Evolutionary conservation across 345 rosid genomes (phyloP).

Genomic region (Anastatica hierochuntica): DNA sequence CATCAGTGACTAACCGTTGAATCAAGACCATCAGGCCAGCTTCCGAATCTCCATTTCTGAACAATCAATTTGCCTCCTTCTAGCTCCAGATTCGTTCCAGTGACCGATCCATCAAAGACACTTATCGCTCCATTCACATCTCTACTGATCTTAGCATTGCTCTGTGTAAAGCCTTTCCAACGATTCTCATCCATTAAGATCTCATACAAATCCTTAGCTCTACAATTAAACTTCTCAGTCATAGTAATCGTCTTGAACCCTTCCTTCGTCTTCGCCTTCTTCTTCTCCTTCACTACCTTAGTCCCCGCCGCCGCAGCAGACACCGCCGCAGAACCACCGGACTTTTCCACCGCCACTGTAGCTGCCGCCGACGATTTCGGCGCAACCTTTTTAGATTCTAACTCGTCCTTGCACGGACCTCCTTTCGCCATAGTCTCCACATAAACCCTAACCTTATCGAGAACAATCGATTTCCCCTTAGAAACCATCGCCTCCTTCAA

Average conservation of each 20-base stretch:
- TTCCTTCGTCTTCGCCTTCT: slow-evolving; percentile 33
- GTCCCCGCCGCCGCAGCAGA: slow-evolving; percentile 8
- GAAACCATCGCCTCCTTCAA: slow-evolving; percentile 75
- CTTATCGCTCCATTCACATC: slow-evolving; percentile 78
- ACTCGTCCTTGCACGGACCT: slow-evolving; percentile 78
- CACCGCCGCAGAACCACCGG: slow-evolving; percentile 4
- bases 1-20: slow-evolving; percentile 62
- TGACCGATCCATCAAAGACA: slow-evolving; percentile 88
- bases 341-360: slow-evolving; percentile 21
- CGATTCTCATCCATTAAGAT: slow-evolving; percentile 95
- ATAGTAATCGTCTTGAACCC: slow-evolving; percentile 63
- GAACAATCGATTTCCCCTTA: slow-evolving; percentile 63
- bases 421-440: slow-evolving; percentile 77
- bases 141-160: slow-evolving; percentile 76
- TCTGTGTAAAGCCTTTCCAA: slow-evolving; percentile 95
- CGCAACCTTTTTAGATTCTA: slow-evolving; percentile 53
- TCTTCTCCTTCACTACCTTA: slow-evolving; percentile 32
- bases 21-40: slow-evolving; percentile 90
- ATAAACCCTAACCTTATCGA: slow-evolving; percentile 57
- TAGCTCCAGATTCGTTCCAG: slow-evolving; percentile 65
- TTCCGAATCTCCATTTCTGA: slow-evolving; percentile 92
- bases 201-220: slow-evolving; percentile 74
- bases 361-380: slow-evolving; percentile 30
- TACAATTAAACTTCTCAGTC: slow-evolving; percentile 83
- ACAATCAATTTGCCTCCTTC: slow-evolving; percentile 84